These are phyloP conservation scores for Pseudopediastrum boryanum DNA, from an alignment of 139 green algal species.

Conservation along the genomic window DNA sequence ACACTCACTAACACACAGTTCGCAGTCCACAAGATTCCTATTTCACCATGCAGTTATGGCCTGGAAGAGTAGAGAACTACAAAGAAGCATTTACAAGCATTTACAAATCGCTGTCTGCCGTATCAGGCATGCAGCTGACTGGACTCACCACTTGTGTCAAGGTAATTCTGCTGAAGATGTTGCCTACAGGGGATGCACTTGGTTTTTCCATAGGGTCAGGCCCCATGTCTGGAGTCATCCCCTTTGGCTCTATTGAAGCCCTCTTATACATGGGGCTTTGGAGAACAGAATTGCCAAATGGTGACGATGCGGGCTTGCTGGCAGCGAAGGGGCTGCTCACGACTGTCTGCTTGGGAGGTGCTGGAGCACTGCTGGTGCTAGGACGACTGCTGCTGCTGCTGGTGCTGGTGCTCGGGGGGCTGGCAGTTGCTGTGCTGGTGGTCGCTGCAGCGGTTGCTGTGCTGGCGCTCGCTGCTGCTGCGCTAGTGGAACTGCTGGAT, in stretches of 20 bases:
- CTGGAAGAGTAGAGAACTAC: no score
- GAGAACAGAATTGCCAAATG: conserved; percentile 33
- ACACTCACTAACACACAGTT: no score
- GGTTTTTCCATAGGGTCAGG: conserved; percentile 60
- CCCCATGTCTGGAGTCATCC: conserved; percentile 73
- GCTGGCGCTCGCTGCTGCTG: neutral
- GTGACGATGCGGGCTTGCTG: conserved; percentile 13
- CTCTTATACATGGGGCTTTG: neutral
- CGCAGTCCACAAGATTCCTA: no score
- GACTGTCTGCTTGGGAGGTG: neutral
- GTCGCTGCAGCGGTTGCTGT: conserved; percentile 7
- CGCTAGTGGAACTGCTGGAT: neutral
- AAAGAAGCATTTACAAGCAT: no score
- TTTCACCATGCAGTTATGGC: no score
- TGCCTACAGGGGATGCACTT: conserved; percentile 8
- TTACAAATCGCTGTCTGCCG: no score
- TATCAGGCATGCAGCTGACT: no score
- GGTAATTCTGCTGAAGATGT: conserved; percentile 65
- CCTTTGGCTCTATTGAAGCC: conserved; percentile 63
- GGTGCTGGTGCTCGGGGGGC: conserved; percentile 15
- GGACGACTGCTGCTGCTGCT: conserved; percentile 12
- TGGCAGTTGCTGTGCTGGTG: neutral
- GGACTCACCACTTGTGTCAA: conserved; percentile 73
- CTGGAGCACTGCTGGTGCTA: neutral
- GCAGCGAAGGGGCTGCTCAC: conserved; percentile 2